A percentile compares a stretch with the other conserved stretches of the same genome.
These are phyloP conservation scores for Stipa capillata DNA, from an alignment of 176 grass and related monocot species.

Conservation along the genomic window DNA sequence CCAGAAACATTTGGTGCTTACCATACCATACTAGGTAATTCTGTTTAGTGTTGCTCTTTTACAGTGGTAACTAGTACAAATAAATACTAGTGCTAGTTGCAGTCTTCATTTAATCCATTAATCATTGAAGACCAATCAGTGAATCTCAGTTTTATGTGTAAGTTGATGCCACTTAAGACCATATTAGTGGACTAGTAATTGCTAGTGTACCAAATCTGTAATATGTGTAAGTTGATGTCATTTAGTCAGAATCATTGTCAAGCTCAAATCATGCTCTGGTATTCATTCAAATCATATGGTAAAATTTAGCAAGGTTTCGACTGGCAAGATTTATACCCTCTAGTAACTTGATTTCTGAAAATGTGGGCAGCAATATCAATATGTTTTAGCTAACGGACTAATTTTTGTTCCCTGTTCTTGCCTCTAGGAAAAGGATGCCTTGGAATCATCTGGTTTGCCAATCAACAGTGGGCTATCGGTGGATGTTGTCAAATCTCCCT, in stretches of 20 bases:
- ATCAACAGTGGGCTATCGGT: background rate
- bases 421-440: constrained; percentile 8
- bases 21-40: constrained; percentile 9
- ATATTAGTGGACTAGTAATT: too few species aligned
- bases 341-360: background rate
- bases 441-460: background rate
- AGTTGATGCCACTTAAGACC: too few species aligned
- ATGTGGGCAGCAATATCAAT: background rate
- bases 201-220: background rate
- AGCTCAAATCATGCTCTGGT: background rate
- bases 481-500: background rate
- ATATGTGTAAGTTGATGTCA: background rate
- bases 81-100: background rate
- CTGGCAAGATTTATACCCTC: too few species aligned
- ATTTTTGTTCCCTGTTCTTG: background rate
- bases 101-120: background rate
- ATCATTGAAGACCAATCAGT: background rate
- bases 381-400: background rate
- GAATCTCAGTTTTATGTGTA: background rate
- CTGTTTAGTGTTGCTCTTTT: background rate
- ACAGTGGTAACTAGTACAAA: too few species aligned
- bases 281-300: background rate
- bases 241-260: background rate
- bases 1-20: background rate
- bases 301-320: background rate